Percentiles rank a stretch among this genome's conserved stretches.
Conservation (phyloP, 495 filamentous ascomycete genomes). For the Podospora pseudopauciseta region DNA sequence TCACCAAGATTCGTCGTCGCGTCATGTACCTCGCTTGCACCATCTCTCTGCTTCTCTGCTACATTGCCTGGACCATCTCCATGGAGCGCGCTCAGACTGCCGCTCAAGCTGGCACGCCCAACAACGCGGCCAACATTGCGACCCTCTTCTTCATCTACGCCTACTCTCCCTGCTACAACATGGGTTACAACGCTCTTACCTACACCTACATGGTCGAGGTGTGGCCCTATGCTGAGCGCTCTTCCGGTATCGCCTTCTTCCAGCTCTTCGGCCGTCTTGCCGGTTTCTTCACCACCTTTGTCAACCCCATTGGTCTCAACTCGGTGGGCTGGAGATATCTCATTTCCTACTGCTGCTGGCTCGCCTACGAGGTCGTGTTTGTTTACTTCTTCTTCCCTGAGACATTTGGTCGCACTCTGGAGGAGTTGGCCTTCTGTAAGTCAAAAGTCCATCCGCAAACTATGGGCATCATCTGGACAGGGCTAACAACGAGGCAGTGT, state of each 20-base stretch:
- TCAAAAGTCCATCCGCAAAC: constrained; percentile 5
- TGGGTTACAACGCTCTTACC: constrained; percentile 66
- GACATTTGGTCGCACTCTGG: constrained; percentile 57
- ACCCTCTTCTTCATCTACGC: constrained; percentile 59
- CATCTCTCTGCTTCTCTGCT: constrained; percentile 49
- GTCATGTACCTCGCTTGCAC: constrained; percentile 58
- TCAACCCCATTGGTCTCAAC: constrained; percentile 63
- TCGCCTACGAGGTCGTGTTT: constrained; percentile 54
- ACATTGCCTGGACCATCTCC: constrained; percentile 58
- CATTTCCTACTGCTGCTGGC: constrained; percentile 52
- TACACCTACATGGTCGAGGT: constrained; percentile 66
- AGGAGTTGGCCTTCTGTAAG: constrained; percentile 63
- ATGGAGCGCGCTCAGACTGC: constrained; percentile 51
- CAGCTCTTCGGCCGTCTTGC: constrained; percentile 56
- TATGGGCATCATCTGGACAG: neutral
- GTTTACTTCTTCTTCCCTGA: constrained; percentile 65
- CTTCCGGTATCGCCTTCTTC: constrained; percentile 59
- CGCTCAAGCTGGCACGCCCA: constrained; percentile 33
- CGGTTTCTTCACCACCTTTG: constrained; percentile 52
- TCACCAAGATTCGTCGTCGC: constrained; percentile 50
- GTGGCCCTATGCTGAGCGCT: constrained; percentile 60
- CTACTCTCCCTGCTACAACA: constrained; percentile 61
- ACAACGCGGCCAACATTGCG: constrained; percentile 41
- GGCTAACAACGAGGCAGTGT: constrained; percentile 32
- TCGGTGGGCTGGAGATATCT: constrained; percentile 57